Conservation (phyloP, 2,329 filamentous ascomycete species). For the Monilinia fructicola region DNA sequence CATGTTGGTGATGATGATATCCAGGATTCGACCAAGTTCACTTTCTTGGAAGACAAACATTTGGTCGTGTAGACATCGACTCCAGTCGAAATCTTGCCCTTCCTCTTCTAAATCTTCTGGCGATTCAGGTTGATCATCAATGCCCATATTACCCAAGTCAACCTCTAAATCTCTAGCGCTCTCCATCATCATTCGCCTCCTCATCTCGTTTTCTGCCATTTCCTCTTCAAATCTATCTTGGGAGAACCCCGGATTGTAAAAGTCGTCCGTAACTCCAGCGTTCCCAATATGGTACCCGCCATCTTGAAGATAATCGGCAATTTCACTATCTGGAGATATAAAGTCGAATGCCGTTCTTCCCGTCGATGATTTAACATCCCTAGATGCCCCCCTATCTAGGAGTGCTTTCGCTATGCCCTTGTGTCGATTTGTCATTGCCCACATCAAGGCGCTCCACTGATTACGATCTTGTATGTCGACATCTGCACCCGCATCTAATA, state of each 20-base stretch:
- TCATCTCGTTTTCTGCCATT: slow-evolving; percentile 93
- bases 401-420: slow-evolving; percentile 92
- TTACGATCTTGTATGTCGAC: slow-evolving; percentile 95
- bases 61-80: slow-evolving; percentile 89
- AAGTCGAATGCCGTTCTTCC: slow-evolving; percentile 96
- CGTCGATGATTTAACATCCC: slow-evolving; percentile 90
- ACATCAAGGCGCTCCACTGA: slow-evolving; percentile 97
- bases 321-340: slow-evolving; percentile 90
- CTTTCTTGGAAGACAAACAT: slow-evolving; percentile 99
- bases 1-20: slow-evolving; percentile 98
- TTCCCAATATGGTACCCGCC: slow-evolving; percentile 89
- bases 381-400: slow-evolving; percentile 90
- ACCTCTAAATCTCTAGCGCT: slow-evolving; percentile 96
- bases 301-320: slow-evolving; percentile 91
- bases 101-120: slow-evolving; percentile 84
- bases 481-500: slow-evolving; percentile 81
- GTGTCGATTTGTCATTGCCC: slow-evolving; percentile 98
- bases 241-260: slow-evolving; percentile 88
- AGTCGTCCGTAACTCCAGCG: slow-evolving; percentile 80
- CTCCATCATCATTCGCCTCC: slow-evolving; percentile 98
- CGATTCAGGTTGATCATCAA: slow-evolving; percentile 90
- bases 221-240: slow-evolving; percentile 97
- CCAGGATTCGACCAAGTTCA: slow-evolving; percentile 86
- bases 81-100: slow-evolving; percentile 93
- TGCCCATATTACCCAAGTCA: slow-evolving; percentile 88